A percentile compares a stretch with the other conserved stretches of the same genome.
These are phyloP conservation scores for Sporothrix brunneoviolacea DNA, from an alignment of 2,329 filamentous ascomycete species.

Conservation along the genomic window DNA sequence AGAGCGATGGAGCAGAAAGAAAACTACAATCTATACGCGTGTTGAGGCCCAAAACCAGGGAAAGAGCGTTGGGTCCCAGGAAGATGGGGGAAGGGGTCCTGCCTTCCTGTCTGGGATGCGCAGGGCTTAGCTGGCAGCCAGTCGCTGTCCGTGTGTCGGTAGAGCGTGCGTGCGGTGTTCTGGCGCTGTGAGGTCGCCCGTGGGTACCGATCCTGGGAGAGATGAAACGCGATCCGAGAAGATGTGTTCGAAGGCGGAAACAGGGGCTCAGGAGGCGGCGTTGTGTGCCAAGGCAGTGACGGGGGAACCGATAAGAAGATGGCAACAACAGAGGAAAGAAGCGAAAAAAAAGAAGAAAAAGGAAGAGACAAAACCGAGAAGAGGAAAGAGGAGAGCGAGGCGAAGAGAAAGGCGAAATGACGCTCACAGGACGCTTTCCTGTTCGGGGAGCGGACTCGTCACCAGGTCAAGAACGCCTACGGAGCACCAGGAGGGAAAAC, in stretches of 20 bases:
- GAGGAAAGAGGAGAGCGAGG: neutral
- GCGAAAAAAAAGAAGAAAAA: no score
- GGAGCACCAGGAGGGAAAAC: no score
- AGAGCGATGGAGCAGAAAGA: neutral
- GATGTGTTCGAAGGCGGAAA: constrained; percentile 9
- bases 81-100: constrained; percentile 3
- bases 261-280: constrained; percentile 13
- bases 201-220: constrained; percentile 3
- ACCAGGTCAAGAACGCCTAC: constrained; percentile 2
- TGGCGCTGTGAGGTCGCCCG: neutral
- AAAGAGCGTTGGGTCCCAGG: constrained; percentile 1
- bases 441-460: neutral
- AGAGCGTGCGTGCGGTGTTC: neutral
- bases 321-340: no score
- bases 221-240: constrained; percentile 12
- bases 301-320: no score
- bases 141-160: neutral
- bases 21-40: neutral
- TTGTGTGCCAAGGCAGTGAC: neutral
- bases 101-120: constrained; percentile 3
- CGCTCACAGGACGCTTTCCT: neutral
- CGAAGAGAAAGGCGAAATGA: neutral
- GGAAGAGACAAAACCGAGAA: neutral
- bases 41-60: neutral
- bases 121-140: constrained; percentile 5